phyloP scores from a whole-genome alignment of 495 filamentous ascomycete genomes.

The Hyaloscypha bicolor region DNA sequence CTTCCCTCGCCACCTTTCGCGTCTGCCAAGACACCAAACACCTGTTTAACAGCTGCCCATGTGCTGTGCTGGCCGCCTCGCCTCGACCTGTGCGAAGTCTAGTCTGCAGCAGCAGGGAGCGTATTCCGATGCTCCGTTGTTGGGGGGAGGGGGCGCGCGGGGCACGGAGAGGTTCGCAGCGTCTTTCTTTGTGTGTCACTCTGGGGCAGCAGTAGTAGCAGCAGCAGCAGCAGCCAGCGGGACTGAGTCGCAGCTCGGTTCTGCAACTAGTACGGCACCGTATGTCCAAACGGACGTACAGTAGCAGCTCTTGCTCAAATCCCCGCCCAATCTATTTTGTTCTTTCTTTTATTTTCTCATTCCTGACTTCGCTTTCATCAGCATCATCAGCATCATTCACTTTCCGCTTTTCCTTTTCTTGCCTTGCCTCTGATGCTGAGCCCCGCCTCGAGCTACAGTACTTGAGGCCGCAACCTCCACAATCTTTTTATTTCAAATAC shows the following conservation, averaged over 20 bases:
- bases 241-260: not conserved
- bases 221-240: too few species aligned
- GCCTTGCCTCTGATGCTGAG: not conserved
- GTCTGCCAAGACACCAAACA: not conserved
- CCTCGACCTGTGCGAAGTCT: not conserved
- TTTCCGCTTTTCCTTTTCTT: not conserved
- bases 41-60: not conserved
- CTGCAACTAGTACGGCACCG: not conserved
- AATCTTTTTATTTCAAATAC: not conserved
- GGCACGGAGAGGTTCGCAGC: not conserved
- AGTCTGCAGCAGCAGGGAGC: not conserved
- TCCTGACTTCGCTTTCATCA: not conserved
- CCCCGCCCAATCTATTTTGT: not conserved
- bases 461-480: not conserved
- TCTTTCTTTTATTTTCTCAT: not conserved
- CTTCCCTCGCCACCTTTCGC: not conserved
- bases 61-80: not conserved
- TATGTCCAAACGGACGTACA: not conserved
- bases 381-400: not conserved
- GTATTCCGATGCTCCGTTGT: not conserved
- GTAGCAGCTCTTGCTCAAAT: not conserved
- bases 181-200: not conserved
- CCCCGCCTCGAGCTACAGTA: not conserved
- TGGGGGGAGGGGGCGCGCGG: not conserved
- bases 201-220: not conserved